A percentile compares a stretch with the other conserved stretches of the same genome.
Evolutionary conservation across 345 rosid species (phyloP).

Genomic region (Moricandia moricandioides): DNA sequence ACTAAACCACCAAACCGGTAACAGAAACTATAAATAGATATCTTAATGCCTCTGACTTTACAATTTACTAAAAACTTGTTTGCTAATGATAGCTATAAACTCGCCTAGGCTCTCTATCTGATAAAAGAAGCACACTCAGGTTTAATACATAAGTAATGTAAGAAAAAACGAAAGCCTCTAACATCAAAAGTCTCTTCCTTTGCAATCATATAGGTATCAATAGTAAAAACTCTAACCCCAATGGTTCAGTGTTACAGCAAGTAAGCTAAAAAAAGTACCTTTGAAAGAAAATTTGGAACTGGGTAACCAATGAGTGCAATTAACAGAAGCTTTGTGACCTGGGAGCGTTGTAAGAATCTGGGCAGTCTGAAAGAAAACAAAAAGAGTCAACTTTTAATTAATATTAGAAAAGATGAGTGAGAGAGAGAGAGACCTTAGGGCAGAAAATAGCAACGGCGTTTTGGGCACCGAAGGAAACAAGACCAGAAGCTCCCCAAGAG

Average conservation of each 20-base stretch:
- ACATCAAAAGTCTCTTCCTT: constrained; percentile 8
- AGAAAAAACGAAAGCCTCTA: not conserved
- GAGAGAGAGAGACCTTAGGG: constrained; percentile 55
- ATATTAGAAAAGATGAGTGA: not conserved
- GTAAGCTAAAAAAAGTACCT: constrained; percentile 44
- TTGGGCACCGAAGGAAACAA: constrained; percentile 82
- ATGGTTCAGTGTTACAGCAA: not conserved
- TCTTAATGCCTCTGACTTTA: constrained; percentile 3
- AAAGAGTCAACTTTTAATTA: not conserved
- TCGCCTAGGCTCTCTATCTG: not conserved
- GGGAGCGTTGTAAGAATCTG: constrained; percentile 86
- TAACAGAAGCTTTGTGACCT: constrained; percentile 76
- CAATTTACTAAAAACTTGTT: not conserved
- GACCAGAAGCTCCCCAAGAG: constrained; percentile 85
- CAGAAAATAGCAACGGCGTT: constrained; percentile 79
- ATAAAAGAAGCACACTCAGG: not conserved
- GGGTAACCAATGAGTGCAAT: constrained; percentile 91
- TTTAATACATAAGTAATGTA: not conserved
- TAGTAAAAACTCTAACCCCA: not conserved
- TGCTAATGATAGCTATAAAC: not conserved
- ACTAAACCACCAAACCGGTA: constrained; percentile 7
- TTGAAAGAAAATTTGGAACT: constrained; percentile 65
- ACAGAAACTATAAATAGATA: constrained; percentile 1
- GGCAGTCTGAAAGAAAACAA: constrained; percentile 47
- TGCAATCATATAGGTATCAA: not conserved